Percentiles rank a stretch among this genome's conserved stretches.
Conservation (phyloP, 352 stramenopile genomes). For the Globisporangium apiculatum region DNA sequence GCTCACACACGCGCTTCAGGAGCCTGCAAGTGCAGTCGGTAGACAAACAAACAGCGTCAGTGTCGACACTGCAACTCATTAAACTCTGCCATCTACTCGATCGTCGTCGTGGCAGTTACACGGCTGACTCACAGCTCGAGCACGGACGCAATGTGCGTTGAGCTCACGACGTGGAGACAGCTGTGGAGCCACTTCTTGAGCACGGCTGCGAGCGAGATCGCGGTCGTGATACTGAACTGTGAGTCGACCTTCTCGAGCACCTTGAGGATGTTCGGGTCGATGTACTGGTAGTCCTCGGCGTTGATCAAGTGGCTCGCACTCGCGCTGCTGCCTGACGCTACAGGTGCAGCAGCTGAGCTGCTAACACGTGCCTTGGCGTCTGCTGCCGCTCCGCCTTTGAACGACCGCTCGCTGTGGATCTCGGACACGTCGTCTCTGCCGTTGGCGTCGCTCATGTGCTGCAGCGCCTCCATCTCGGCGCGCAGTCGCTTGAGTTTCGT, state of each 20-base stretch:
- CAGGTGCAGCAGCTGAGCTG: neutral
- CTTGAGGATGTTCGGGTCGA: constrained; percentile 75
- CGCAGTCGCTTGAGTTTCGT: constrained; percentile 65
- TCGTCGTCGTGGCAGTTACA: too few relatives aligned
- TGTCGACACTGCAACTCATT: too few relatives aligned
- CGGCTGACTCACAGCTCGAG: constrained; percentile 20
- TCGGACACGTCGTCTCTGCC: constrained; percentile 20
- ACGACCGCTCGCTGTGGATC: constrained; percentile 12
- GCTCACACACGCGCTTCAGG: constrained; percentile 39
- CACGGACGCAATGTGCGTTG: constrained; percentile 34
- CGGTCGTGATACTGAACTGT: constrained; percentile 80
- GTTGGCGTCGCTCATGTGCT: constrained; percentile 58
- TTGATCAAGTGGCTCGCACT: constrained; percentile 23
- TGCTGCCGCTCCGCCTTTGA: constrained; percentile 2
- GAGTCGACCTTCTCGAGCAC: constrained; percentile 80
- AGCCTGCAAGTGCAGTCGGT: constrained; percentile 16
- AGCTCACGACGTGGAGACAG: constrained; percentile 52
- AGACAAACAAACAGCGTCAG: neutral
- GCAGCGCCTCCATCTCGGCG: constrained; percentile 66
- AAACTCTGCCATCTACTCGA: too few relatives aligned
- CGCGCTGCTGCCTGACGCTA: neutral
- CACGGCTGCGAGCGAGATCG: constrained; percentile 50
- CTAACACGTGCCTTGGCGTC: neutral
- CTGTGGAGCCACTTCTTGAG: constrained; percentile 76
- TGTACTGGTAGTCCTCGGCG: constrained; percentile 53